Evolutionary conservation across 176 grass and related monocot species (phyloP), one percentile per base, ranked within the genome.

Genomic region (Cenchrus purpureus): DNA sequence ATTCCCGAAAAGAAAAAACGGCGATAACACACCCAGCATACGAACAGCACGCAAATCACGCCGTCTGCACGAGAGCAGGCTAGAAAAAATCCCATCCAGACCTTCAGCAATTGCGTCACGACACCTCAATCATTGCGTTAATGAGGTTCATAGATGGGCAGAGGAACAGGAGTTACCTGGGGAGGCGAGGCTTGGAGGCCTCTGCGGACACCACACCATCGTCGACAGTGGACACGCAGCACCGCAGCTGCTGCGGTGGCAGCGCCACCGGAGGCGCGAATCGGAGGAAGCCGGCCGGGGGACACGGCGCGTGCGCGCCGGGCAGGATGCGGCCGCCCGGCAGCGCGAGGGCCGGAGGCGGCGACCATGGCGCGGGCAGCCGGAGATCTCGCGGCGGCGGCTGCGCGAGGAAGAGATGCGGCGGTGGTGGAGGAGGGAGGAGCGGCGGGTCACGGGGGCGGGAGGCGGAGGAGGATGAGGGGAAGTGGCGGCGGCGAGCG

Each of bases 261-360:
- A 5, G 54, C 79, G 34, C 0, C 46, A 64, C 46, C 13, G 62
- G 74, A 53, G 61, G 46, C 34, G 57, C 60, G 54, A 51, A 71
- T 76, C 81, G 85, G 76, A 87, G 60, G 69, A 91, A 80, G 16
- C 69, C 70, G 55, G 65, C 0, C 4, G 76, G 69, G 43, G 22
- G 1, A 15, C 74, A 0, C 3, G 62, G 46, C 85, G 62, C 16
- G 53, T 16, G 16, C 74, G 81, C 62, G 49, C 71, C 71, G 85
- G 34, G 54, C 15, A 75, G 11, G 61, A 4, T 9, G 37, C 80
- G 32, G 80, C 51, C 16, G 63, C 60, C 61, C 74, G 84, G 68
- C 84, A 76, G 68, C 84, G 80, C 80, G 9, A 90, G 43, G 43
- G 80, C 89, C 89, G 52, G 89, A 90, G 80, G 89, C 60, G 75